These are phyloP conservation scores for Moesziomyces antarcticus DNA, from an alignment of 1,284 basidiomycete genomes.

Conservation along the genomic window DNA sequence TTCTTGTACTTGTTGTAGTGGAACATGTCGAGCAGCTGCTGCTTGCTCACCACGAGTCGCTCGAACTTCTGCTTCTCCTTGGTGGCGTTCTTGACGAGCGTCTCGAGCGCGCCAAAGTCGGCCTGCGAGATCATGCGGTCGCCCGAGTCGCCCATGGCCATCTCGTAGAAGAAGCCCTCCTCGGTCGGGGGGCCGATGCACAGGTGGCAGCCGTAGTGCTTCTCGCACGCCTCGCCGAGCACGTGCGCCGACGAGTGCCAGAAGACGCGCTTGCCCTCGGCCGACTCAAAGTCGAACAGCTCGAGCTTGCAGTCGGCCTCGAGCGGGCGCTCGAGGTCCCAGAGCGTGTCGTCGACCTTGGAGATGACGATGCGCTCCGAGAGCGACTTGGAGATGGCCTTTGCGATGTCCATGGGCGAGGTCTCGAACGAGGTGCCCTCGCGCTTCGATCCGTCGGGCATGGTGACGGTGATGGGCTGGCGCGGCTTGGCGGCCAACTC, in stretches of 20 bases:
- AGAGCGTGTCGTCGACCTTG: constrained; percentile 89
- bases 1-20: constrained; percentile 99
- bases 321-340: constrained; percentile 94
- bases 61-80: constrained; percentile 99
- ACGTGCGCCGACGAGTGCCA: constrained; percentile 99
- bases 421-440: constrained; percentile 94
- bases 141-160: constrained; percentile 72
- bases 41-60: constrained; percentile 90
- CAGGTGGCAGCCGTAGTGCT: constrained; percentile 96
- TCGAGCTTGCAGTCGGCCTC: constrained; percentile 85
- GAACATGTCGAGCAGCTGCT: constrained; percentile 96
- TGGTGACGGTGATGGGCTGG: constrained; percentile 83
- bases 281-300: constrained; percentile 92
- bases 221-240: constrained; percentile 95
- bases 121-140: constrained; percentile 69
- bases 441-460: constrained; percentile 86
- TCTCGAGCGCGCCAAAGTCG: constrained; percentile 91
- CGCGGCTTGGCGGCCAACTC: constrained; percentile 85
- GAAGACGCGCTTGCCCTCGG: constrained; percentile 87
- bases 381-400: constrained; percentile 85
- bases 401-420: constrained; percentile 91
- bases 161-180: constrained; percentile 99
- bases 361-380: constrained; percentile 92
- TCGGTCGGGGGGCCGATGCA: constrained; percentile 97
- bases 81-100: constrained; percentile 84